phyloP scores from a whole-genome alignment of 208 protist species.

The Crithidia expoeki region DNA sequence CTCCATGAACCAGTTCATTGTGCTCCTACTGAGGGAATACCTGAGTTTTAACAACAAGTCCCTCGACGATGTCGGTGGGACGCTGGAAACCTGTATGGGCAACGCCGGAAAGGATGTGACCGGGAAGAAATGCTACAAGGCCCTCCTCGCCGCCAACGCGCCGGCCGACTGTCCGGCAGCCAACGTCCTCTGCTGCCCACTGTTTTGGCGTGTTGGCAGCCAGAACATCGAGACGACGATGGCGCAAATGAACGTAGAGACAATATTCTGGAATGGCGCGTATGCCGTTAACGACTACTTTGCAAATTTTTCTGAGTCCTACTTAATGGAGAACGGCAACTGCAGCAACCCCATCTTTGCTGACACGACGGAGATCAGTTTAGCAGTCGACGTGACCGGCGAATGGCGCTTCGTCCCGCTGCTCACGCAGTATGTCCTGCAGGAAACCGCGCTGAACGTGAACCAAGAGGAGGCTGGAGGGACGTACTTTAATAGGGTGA shows the following conservation, averaged over 20 bases:
- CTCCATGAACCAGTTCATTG: constrained; percentile 19
- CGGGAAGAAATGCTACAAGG: constrained; percentile 27
- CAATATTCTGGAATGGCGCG: constrained; percentile 38
- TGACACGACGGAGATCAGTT: constrained; percentile 4
- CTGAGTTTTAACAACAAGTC: background rate
- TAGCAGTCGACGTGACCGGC: constrained; percentile 30
- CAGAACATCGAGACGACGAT: constrained; percentile 15
- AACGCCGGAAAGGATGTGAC: background rate
- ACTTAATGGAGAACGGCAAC: constrained; percentile 28
- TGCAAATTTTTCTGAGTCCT: constrained; percentile 26
- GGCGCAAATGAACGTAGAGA: constrained; percentile 17
- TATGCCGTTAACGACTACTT: constrained; percentile 34
- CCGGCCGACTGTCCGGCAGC: constrained; percentile 26
- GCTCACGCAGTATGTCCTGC: constrained; percentile 22
- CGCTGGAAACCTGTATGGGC: constrained; percentile 21
- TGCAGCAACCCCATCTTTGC: constrained; percentile 20
- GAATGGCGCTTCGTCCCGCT: constrained; percentile 37
- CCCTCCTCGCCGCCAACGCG: constrained; percentile 16
- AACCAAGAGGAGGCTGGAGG: background rate
- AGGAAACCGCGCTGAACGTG: constrained; percentile 18
- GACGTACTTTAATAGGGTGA: background rate
- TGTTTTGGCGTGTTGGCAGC: constrained; percentile 24
- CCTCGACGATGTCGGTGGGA: constrained; percentile 13
- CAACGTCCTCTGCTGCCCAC: constrained; percentile 33
- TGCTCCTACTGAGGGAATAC: constrained; percentile 11